Base-by-base conservation (phyloP, 2,329 filamentous ascomycete species). In the Cytospora paraplurivora region DNA sequence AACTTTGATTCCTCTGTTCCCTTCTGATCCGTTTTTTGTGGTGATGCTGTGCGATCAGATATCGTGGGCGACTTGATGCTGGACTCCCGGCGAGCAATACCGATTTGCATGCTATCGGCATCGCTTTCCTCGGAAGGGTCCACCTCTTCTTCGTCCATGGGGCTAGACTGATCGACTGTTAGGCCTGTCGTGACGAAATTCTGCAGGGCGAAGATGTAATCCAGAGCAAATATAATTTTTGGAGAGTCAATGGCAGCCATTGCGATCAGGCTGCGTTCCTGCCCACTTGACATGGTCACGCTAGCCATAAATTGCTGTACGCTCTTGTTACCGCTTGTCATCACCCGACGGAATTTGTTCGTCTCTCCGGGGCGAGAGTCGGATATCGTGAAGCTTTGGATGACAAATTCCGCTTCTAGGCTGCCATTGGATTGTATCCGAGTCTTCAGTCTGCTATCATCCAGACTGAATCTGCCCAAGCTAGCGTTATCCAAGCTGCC, bases 291-390 rank as follows among this genome's bases (percentile, higher is more conserved):
- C 76, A 99, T 96, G 0, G 93, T 96, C 4, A 99, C 80, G 73
- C 91, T 97, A 19, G 95, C 95, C 95, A 99, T 99, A 72, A 99
- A 93, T 71, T 99, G 96, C 74, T 98, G 93, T 53, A 95, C 93
- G 62, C 93, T 90, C 69, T 93, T 94, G 76, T 97, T 98, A 72
- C 93, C 93, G 62, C 96, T 88, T 1, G 93, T 93, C 95, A 99
- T 98, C 77, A 99, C 97, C 75, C 94, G 96, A 57, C 93, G 88
- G 82, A 96, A 99, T 73, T 96, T 97, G 79, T 97, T 99, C 6
- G 89, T 91, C 70, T 96, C 93, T 60, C 87, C 85, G 5, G 87
- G 88, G n/a, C 96, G 88, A 67, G 90, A 97, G 74, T 99, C 95
- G 62, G 91, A 86, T 68, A 98, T 97, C 0, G 93, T 97, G 74